Evolutionary conservation across 441 rosid genomes (phyloP).

Genomic region (Dalechampia spathulata): DNA sequence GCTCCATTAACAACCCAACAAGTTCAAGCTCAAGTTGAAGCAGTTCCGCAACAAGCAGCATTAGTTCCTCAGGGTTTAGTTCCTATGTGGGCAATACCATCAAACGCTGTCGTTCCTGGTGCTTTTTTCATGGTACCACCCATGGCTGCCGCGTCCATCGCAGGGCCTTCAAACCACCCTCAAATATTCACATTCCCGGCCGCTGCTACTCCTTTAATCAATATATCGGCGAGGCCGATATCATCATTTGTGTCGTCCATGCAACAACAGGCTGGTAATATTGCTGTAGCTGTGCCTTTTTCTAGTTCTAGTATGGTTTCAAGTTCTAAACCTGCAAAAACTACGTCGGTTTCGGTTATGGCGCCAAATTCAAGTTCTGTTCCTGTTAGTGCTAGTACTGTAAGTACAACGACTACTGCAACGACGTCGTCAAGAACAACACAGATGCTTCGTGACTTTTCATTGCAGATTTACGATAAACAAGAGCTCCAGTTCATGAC

Average conservation of each 20-base stretch:
- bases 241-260: conserved; percentile 39
- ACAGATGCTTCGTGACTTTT: conserved; percentile 47
- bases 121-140: conserved; percentile 45
- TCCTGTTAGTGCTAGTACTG: not conserved
- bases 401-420: conserved; percentile 16
- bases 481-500: conserved; percentile 58
- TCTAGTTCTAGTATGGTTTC: conserved; percentile 17
- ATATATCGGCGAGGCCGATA: conserved; percentile 33
- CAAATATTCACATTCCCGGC: conserved; percentile 44
- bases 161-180: conserved; percentile 30
- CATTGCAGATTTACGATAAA: conserved; percentile 55
- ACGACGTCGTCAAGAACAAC: conserved; percentile 22
- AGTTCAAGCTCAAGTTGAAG: not conserved
- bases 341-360: conserved; percentile 34
- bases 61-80: conserved; percentile 36
- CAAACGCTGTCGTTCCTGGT: conserved; percentile 38
- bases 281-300: conserved; percentile 14
- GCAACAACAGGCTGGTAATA: conserved; percentile 25
- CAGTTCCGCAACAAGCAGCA: conserved; percentile 7
- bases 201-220: conserved; percentile 33
- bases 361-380: conserved; percentile 51
- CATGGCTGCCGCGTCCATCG: conserved; percentile 6
- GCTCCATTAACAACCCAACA: conserved; percentile 33
- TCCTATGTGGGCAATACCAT: conserved; percentile 60
- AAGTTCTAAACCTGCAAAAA: conserved; percentile 21